These are phyloP conservation scores for Talaromyces piceae DNA, from an alignment of 2,329 filamentous ascomycete species.

Conservation along the genomic window DNA sequence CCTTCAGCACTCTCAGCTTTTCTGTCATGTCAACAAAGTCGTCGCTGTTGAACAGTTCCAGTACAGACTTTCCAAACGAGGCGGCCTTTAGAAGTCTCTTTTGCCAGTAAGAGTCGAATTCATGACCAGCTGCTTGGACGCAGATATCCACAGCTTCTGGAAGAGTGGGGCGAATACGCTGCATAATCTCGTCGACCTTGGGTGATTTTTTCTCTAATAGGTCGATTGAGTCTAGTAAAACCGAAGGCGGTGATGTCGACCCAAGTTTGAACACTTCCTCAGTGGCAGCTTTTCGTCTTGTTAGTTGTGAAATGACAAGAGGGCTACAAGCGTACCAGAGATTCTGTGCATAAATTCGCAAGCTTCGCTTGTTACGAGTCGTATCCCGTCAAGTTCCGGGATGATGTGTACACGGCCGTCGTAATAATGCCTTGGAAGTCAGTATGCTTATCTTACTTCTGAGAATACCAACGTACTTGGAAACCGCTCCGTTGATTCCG, in stretches of 20 bases:
- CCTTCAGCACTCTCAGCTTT: conserved; percentile 83
- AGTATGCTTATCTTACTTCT: not conserved
- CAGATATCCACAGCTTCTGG: conserved; percentile 92
- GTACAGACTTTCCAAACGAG: conserved; percentile 93
- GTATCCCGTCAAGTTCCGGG: conserved; percentile 81
- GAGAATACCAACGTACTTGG: conserved; percentile 37
- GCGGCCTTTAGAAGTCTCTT: conserved; percentile 94
- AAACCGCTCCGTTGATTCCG: conserved; percentile 70
- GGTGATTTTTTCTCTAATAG: conserved; percentile 89
- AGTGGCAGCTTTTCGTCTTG: conserved; percentile 51
- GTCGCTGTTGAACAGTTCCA: conserved; percentile 96
- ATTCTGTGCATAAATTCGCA: conserved; percentile 98
- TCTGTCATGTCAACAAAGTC: conserved; percentile 99
- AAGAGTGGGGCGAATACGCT: conserved; percentile 78
- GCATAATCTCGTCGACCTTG: conserved; percentile 96
- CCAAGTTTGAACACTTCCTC: conserved; percentile 85
- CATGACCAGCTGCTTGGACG: conserved; percentile 85
- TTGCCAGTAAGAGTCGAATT: conserved; percentile 86
- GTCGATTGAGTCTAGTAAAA: conserved; percentile 86
- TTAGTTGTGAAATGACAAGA: not conserved
- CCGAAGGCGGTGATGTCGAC: conserved; percentile 80
- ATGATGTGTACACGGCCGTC: conserved; percentile 85
- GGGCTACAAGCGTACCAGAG: conserved; percentile 43
- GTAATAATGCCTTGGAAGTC: conserved; percentile 64
- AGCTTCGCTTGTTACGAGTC: conserved; percentile 83